These are phyloP conservation scores for Aspergillus fumigatiaffinis DNA, from an alignment of 2,329 filamentous ascomycete genomes.

Conservation along the genomic window DNA sequence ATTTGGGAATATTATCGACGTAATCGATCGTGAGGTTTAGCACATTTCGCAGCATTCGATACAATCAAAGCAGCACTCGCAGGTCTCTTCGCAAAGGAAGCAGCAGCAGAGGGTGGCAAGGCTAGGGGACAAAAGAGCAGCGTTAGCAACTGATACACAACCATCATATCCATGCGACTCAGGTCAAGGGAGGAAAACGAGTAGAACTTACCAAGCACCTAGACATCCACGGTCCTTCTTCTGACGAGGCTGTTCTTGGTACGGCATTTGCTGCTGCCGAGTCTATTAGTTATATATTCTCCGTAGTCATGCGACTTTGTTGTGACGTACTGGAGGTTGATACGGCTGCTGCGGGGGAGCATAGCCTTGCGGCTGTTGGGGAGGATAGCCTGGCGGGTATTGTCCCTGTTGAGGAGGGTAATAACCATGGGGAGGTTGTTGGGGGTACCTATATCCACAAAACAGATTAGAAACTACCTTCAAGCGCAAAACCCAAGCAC, in stretches of 20 bases:
- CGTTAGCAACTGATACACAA: slow-evolving; percentile 5
- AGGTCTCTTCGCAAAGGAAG: slow-evolving; percentile 61
- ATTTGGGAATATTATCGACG: slow-evolving; percentile 19
- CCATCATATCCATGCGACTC: neutral
- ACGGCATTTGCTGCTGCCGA: slow-evolving; percentile 38
- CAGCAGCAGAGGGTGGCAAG: slow-evolving; percentile 59
- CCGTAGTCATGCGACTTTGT: neutral
- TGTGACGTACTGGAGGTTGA: slow-evolving; percentile 24
- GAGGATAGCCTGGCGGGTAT: slow-evolving; percentile 32
- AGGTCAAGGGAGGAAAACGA: neutral
- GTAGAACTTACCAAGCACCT: slow-evolving; percentile 43
- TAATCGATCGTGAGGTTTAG: slow-evolving; percentile 23
- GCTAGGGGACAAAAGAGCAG: slow-evolving; percentile 27
- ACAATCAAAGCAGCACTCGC: slow-evolving; percentile 62
- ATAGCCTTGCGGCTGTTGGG: slow-evolving; percentile 21
- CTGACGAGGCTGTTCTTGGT: slow-evolving; percentile 48
- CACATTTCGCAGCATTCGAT: slow-evolving; percentile 49
- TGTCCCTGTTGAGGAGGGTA: slow-evolving; percentile 32
- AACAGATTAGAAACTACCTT: neutral
- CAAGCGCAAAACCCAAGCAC: neutral
- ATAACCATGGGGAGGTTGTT: slow-evolving; percentile 1
- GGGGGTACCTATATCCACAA: slow-evolving; percentile 14
- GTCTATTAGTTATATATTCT: slow-evolving; percentile 1
- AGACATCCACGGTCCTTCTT: slow-evolving; percentile 51
- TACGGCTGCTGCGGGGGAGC: slow-evolving; percentile 27